Base-by-base conservation (phyloP, 2,329 filamentous ascomycete genomes). In the Cryphonectria carpinicola region DNA sequence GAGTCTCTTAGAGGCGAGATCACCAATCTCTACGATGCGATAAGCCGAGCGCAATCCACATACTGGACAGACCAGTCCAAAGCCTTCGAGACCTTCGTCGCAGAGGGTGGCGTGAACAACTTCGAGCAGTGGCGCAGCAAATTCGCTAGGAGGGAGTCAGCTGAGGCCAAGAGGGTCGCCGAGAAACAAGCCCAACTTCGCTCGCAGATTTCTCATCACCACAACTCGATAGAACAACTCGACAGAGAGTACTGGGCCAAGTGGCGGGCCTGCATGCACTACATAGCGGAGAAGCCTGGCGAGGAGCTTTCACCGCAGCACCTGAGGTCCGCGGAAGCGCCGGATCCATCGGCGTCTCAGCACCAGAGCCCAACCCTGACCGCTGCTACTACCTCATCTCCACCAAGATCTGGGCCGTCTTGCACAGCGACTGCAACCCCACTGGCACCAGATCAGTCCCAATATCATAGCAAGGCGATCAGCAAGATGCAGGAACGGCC, bases 171-270 rank as follows among this genome's bases (percentile, higher is more conserved):
- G 6, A 32, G n/a, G 25, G n/a, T 37, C 4, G 41, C 22, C 1
- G 25, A 39, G 19, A 28, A 4, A 0, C 64, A 64, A 25, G 56
- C 43, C 10, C 52, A 25, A 1, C 22, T 70, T 4, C 65, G 62
- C 22, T 13, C 46, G 17, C 39, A 65, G 8, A n/a, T 37, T 28
- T 25, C 32, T 19, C 4, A 11, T 22, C 62, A 54, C 6, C 37
- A 65, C n/a, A 14, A 62, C 13, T 17, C 67, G 43, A 41, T 63
- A 32, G 13, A 25, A 7, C n/a, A 25, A 1, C 8, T 43, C 19
- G 61, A 72, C 25, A 35, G 41, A 3, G 52, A 72, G 37, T 72
- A 65, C 41, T 72, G 68, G 67, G 61, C 22, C 11, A 35, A 19
- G n/a, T 70, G 68, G 70, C 52, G 62, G 46, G 11, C 58, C 5